Base-by-base conservation (phyloP, 257 asterid species). In the Coffea eugenioides region DNA sequence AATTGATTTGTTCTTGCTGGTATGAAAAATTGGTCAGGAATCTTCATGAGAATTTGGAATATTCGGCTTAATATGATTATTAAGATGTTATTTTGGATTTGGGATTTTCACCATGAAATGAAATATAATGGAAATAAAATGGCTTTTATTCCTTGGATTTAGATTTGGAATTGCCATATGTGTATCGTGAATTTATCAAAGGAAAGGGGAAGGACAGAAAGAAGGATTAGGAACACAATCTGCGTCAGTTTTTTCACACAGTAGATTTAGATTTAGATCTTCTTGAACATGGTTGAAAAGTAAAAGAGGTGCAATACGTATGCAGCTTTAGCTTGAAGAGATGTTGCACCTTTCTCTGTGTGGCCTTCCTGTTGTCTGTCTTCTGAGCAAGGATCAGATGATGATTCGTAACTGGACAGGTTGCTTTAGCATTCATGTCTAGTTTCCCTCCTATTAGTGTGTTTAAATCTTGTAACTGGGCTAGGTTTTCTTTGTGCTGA, bases 311-410 rank as follows among this genome's bases (percentile, higher is more conserved):
- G 73, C 56, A 62, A 34, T 11, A 12, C 18, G 62, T 9, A 57
- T 59, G 20, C 46, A 18, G 70, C 16, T 71, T 61, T 49, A 62
- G 15, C 12, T 77, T 36, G 16, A 13, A 25, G 31, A 54, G 20
- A 39, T n/a, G 46, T 9, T 73, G 64, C 8, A 73, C 18, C 77
- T 31, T 73, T 12, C 18, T n/a, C 3, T 41, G 31, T 20, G 21
- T 41, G 12, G 0, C 6, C 21, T 69, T 0, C 0, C 1, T 48
- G 0, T 46, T 2, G 0, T 14, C 3, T 46, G 0, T 14, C 3
- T 46, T 45, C n/a, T 46, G 10, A n/a, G 11, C 41, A 31, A 64
- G 15, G 18, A 25, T 64, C 8, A 64, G 7, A 64, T 25, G 36
- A 16, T 25, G 11, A 2, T 5, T n/a, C 3, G 13, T 46, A 6